Conservation (phyloP, 257 asterid species). For the Striga asiatica region DNA sequence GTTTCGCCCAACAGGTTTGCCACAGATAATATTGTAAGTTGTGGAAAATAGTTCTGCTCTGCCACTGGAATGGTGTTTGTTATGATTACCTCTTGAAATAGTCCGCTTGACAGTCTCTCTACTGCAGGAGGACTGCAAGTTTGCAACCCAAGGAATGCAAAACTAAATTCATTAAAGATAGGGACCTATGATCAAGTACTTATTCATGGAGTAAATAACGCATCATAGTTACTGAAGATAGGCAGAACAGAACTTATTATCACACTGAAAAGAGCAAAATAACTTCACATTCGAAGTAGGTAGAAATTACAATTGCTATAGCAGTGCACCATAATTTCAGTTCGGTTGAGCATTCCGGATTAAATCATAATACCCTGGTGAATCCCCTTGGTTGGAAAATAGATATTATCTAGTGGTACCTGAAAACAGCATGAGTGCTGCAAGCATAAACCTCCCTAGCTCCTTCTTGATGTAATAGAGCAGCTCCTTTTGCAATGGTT, state of each 20-base stretch:
- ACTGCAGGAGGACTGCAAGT: constrained; percentile 96
- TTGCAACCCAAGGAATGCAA: constrained; percentile 14
- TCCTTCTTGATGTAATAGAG: constrained; percentile 84
- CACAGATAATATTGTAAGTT: constrained; percentile 78
- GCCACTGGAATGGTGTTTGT: constrained; percentile 89
- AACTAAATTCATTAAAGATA: no score
- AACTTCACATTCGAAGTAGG: neutral
- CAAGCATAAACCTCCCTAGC: constrained; percentile 97
- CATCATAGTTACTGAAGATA: no score
- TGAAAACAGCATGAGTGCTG: constrained; percentile 92
- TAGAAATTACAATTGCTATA: neutral
- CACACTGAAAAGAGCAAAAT: neutral
- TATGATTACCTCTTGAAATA: constrained; percentile 87
- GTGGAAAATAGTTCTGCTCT: constrained; percentile 81
- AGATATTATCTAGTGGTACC: constrained; percentile 46
- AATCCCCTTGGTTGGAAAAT: no score
- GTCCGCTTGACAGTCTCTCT: constrained; percentile 84
- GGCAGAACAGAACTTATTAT: neutral
- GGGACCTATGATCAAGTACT: no score
- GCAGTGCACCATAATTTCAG: neutral
- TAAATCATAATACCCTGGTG: no score
- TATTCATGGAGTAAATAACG: no score
- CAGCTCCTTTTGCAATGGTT: constrained; percentile 92
- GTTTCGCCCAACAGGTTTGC: constrained; percentile 91
- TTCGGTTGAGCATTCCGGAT: no score